These are phyloP conservation scores for Dactylella cylindrospora DNA, from an alignment of 2,329 filamentous ascomycete genomes.

Conservation along the genomic window DNA sequence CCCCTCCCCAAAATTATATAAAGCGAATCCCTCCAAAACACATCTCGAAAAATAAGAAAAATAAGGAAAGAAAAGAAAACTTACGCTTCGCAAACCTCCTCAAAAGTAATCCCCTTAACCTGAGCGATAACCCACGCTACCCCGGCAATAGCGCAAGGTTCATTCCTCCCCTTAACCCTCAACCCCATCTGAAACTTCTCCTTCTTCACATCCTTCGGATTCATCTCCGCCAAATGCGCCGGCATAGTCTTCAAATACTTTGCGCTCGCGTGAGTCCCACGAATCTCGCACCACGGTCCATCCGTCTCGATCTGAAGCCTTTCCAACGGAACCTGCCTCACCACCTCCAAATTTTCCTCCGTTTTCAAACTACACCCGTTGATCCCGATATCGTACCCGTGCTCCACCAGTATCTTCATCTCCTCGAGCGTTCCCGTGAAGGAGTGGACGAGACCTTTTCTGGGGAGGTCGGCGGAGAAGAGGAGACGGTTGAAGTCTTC, in stretches of 20 bases:
- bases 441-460: constrained; percentile 83
- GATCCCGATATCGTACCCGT: constrained; percentile 88
- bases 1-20: constrained; percentile 21
- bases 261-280: constrained; percentile 81
- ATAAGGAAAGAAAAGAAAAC: constrained; percentile 50
- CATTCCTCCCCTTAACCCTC: constrained; percentile 94
- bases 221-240: constrained; percentile 66
- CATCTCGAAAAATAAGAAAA: constrained; percentile 45
- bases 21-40: neutral
- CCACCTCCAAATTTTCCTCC: constrained; percentile 81
- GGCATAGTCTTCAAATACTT: constrained; percentile 63
- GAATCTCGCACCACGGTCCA: constrained; percentile 95
- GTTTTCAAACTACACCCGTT: constrained; percentile 98
- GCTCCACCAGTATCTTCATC: constrained; percentile 74
- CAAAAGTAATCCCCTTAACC: constrained; percentile 75
- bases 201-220: constrained; percentile 84
- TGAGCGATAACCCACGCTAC: constrained; percentile 86
- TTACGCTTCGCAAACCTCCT: constrained; percentile 79
- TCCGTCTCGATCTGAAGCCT: constrained; percentile 93
- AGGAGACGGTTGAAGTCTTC: constrained; percentile 78
- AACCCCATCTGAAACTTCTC: constrained; percentile 85
- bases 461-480: constrained; percentile 50
- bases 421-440: constrained; percentile 88
- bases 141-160: constrained; percentile 80
- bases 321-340: constrained; percentile 74